phyloP scores from a whole-genome alignment of 805 yeast genomes.

The Ogataea sp. region DNA sequence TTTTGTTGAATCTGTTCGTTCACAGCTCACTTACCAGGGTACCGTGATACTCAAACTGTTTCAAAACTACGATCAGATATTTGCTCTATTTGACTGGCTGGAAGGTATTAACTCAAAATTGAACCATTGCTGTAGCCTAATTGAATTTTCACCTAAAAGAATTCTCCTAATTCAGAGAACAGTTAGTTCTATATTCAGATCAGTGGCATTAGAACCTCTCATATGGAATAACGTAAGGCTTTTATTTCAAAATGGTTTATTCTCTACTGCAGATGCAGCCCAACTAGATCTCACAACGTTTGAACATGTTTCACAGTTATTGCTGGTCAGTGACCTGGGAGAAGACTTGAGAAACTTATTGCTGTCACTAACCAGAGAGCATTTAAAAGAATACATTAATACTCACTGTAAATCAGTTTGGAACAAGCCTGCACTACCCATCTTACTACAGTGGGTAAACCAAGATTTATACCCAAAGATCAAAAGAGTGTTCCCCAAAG shows the following conservation, averaged over 20 bases:
- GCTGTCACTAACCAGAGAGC: slow-evolving; percentile 29
- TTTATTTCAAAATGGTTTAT: slow-evolving; percentile 11
- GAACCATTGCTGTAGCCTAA: slow-evolving; percentile 6
- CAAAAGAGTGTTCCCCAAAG: slow-evolving; percentile 8
- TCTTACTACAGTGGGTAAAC: slow-evolving; percentile 30
- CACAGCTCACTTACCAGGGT: slow-evolving; percentile 9
- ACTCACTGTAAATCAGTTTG: slow-evolving; percentile 27
- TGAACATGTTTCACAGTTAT: background rate
- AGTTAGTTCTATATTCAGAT: slow-evolving; percentile 16
- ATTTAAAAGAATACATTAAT: slow-evolving; percentile 26
- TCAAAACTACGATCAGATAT: background rate
- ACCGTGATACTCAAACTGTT: slow-evolving; percentile 1
- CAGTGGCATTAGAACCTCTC: slow-evolving; percentile 1
- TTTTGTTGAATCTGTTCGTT: slow-evolving; percentile 8
- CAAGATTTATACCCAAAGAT: slow-evolving; percentile 28
- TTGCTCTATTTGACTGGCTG: slow-evolving; percentile 11
- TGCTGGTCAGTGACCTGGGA: slow-evolving; percentile 4
- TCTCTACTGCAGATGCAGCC: slow-evolving; percentile 1
- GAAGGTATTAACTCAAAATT: slow-evolving; percentile 6
- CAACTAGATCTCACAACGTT: background rate
- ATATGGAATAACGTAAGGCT: slow-evolving; percentile 6
- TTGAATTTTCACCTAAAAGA: slow-evolving; percentile 8
- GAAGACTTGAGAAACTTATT: slow-evolving; percentile 22
- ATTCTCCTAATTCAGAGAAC: slow-evolving; percentile 12
- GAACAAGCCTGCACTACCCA: slow-evolving; percentile 27